These are phyloP conservation scores for Phytophthora macrochlamydospora DNA, from an alignment of 352 stramenopile species.

Conservation along the genomic window DNA sequence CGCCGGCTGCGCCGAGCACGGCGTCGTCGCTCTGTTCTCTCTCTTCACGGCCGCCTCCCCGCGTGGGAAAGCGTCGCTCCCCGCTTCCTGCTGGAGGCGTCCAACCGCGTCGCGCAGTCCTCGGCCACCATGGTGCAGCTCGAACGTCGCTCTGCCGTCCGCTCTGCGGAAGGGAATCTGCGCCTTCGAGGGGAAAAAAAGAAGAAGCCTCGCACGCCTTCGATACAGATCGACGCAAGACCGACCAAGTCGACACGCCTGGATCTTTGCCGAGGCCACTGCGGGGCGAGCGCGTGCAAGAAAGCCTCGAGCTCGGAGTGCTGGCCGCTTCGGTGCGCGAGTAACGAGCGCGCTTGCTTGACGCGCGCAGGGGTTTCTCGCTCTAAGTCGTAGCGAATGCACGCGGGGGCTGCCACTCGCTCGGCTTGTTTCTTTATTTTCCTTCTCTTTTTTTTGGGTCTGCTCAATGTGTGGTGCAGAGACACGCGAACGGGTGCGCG, in stretches of 20 bases:
- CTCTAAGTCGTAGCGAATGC: conserved; percentile 33
- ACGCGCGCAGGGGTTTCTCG: conserved; percentile 19
- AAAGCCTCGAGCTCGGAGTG: conserved; percentile 16
- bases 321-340: conserved; percentile 11
- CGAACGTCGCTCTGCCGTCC: conserved; percentile 8
- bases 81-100: conserved; percentile 17
- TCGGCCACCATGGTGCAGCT: conserved; percentile 18
- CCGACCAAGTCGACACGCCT: neutral
- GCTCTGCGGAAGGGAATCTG: conserved; percentile 25
- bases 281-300: conserved; percentile 13
- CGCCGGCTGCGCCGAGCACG: conserved; percentile 9
- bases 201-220: neutral
- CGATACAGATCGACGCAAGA: neutral
- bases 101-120: conserved; percentile 27
- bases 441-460: conserved; percentile 34
- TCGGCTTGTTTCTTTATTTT: conserved; percentile 22
- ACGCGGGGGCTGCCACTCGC: conserved; percentile 16
- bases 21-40: neutral
- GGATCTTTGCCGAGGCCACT: conserved; percentile 3
- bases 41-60: neutral
- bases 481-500: neutral
- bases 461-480: conserved; percentile 16
- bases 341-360: neutral
- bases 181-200: conserved; percentile 12
- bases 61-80: neutral